Evolutionary conservation across 805 yeast genomes (phyloP).

Genomic region (Wickerhamomyces pijperi): DNA sequence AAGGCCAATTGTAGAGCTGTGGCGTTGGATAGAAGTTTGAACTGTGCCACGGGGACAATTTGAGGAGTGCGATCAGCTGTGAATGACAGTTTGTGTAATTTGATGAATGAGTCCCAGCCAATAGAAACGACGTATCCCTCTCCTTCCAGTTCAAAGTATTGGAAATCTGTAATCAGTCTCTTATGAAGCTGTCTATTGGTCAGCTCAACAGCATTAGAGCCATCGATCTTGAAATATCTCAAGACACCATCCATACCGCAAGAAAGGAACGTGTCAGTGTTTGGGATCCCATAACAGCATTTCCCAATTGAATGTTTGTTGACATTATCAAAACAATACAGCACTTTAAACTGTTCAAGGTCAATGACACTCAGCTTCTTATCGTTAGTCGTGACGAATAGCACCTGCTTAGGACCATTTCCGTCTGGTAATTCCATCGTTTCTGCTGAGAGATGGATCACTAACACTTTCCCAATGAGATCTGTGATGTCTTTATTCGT

Average conservation of each 20-base stretch:
- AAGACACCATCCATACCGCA: conserved; percentile 46
- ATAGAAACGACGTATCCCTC: conserved; percentile 35
- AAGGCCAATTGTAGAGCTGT: conserved; percentile 34
- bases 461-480: conserved; percentile 6
- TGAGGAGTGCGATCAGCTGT: conserved; percentile 9
- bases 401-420: conserved; percentile 7
- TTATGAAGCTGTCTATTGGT: conserved; percentile 24
- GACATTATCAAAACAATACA: conserved; percentile 2
- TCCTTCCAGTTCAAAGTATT: conserved; percentile 10
- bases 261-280: conserved; percentile 20
- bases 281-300: conserved; percentile 21
- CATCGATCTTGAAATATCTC: conserved; percentile 14
- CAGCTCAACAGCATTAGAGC: conserved; percentile 2
- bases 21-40: conserved; percentile 37
- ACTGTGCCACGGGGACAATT: conserved; percentile 13
- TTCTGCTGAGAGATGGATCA: conserved; percentile 12
- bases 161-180: conserved; percentile 26
- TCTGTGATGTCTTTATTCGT: background rate
- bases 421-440: conserved; percentile 9
- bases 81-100: conserved; percentile 25
- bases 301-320: conserved; percentile 23
- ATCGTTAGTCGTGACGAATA: conserved; percentile 12
- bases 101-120: conserved; percentile 48
- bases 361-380: conserved; percentile 11
- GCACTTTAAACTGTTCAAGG: conserved; percentile 2